Conservation (phyloP, 768 basidiomycete genomes). For the Agrocybe pediades region DNA sequence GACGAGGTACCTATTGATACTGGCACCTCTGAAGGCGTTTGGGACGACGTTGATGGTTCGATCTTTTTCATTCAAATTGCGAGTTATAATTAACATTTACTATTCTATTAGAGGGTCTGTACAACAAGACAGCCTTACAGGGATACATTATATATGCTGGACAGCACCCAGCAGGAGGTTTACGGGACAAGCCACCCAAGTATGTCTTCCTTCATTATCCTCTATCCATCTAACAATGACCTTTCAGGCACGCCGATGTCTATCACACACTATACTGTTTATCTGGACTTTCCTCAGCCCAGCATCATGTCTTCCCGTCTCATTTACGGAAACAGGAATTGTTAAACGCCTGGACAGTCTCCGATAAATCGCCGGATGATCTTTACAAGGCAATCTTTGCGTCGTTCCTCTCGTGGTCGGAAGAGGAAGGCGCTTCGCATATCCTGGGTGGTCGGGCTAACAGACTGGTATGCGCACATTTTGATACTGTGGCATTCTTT, state of each 20-base stretch:
- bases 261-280: conserved; percentile 96
- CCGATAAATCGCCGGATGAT: conserved; percentile 17
- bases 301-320: conserved; percentile 70
- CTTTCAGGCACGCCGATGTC: conserved; percentile 74
- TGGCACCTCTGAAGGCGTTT: conserved; percentile 33
- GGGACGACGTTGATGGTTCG: conserved; percentile 73
- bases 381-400: conserved; percentile 22
- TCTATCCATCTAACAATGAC: not conserved
- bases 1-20: conserved; percentile 26
- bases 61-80: not conserved
- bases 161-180: conserved; percentile 82
- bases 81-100: not conserved
- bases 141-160: conserved; percentile 86
- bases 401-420: conserved; percentile 31
- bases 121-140: conserved; percentile 75
- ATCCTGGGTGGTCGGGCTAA: conserved; percentile 29
- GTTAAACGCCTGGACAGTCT: conserved; percentile 19
- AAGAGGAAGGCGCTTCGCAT: conserved; percentile 30
- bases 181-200: conserved; percentile 97
- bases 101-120: conserved; percentile 39
- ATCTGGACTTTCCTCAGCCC: conserved; percentile 85
- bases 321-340: conserved; percentile 20
- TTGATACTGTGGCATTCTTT: not conserved
- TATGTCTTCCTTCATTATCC: conserved; percentile 31
- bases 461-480: conserved; percentile 23